Percentiles rank a stretch among this genome's conserved stretches.
phyloP scores from a whole-genome alignment of 192 early-diverging fungal genomes.

The Gamsiella multidivaricata region DNA sequence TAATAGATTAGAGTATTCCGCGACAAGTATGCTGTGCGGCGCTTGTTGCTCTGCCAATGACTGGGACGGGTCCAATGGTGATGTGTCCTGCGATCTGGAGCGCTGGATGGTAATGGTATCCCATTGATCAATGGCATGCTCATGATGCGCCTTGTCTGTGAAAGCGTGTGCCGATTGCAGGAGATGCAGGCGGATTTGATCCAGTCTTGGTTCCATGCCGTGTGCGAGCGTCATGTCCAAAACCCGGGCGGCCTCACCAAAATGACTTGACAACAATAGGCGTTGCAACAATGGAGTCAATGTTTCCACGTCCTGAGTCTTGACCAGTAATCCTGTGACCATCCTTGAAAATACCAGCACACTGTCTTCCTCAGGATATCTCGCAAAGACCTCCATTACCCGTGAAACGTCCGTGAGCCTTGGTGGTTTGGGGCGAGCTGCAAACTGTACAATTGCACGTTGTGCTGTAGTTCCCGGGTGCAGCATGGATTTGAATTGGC shows the following conservation, averaged over 20 bases:
- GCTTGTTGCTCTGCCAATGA: too few relatives aligned
- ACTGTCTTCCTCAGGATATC: too few relatives aligned
- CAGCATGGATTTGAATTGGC: not conserved
- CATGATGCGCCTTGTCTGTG: not conserved
- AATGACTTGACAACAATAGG: not conserved
- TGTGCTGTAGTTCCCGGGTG: not conserved
- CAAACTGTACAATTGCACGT: not conserved
- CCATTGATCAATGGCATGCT: constrained; percentile 23
- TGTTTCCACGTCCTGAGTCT: not conserved
- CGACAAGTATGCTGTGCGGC: too few relatives aligned
- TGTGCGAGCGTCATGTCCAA: constrained; percentile 17
- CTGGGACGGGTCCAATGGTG: too few relatives aligned
- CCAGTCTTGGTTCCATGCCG: constrained; percentile 1
- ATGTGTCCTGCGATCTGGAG: not conserved
- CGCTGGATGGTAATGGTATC: not conserved
- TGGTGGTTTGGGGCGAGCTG: not conserved
- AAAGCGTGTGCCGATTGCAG: not conserved
- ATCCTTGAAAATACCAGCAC: constrained; percentile 11
- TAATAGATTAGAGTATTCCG: constrained; percentile 19
- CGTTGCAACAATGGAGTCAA: constrained; percentile 20
- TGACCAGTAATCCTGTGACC: constrained; percentile 22
- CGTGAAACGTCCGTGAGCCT: not conserved
- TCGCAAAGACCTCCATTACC: not conserved
- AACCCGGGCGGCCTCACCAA: constrained; percentile 29
- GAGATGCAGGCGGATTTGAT: constrained; percentile 14